Percentiles rank a stretch among this genome's conserved stretches.
Conservation (phyloP, 2,329 filamentous ascomycete genomes). For the Microascus cirrosus region DNA sequence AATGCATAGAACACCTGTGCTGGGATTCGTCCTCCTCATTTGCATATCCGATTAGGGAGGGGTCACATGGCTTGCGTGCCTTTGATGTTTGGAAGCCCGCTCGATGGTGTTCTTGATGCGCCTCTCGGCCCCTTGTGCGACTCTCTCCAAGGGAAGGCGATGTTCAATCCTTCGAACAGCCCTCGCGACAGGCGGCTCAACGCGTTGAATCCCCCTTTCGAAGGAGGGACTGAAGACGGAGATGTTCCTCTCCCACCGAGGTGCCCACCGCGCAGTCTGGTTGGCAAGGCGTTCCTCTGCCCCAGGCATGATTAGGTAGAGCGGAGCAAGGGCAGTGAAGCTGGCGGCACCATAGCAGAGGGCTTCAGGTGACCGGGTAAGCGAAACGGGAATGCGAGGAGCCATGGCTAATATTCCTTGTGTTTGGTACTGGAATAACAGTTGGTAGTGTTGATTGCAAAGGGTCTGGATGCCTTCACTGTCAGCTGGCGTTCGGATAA, state of each 20-base stretch:
- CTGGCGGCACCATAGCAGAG: conserved; percentile 43
- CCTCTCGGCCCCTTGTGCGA: conserved; percentile 35
- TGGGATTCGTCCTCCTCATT: not conserved
- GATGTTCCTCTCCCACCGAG: conserved; percentile 48
- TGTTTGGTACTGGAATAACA: not conserved
- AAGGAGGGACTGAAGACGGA: conserved; percentile 37
- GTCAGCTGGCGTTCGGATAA: not conserved
- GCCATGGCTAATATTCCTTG: not conserved
- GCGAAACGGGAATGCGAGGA: not conserved
- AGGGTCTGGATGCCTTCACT: not conserved
- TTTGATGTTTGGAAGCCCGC: conserved; percentile 10
- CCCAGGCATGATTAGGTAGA: conserved; percentile 46
- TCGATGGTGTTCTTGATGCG: conserved; percentile 35
- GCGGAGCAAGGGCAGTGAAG: conserved; percentile 39
- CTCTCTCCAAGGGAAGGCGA: conserved; percentile 35
- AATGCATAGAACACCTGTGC: not conserved
- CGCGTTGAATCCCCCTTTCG: conserved; percentile 33
- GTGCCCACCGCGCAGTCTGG: conserved; percentile 47
- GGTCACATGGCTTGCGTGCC: not conserved
- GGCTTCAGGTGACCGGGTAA: conserved; percentile 25
- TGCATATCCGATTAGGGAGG: not conserved
- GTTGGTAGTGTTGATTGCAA: not conserved
- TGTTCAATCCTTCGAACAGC: conserved; percentile 33
- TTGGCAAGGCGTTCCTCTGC: conserved; percentile 40
- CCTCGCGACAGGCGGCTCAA: conserved; percentile 34